phyloP scores from a whole-genome alignment of 805 yeast genomes.

The Cyberlindnera japonica region DNA sequence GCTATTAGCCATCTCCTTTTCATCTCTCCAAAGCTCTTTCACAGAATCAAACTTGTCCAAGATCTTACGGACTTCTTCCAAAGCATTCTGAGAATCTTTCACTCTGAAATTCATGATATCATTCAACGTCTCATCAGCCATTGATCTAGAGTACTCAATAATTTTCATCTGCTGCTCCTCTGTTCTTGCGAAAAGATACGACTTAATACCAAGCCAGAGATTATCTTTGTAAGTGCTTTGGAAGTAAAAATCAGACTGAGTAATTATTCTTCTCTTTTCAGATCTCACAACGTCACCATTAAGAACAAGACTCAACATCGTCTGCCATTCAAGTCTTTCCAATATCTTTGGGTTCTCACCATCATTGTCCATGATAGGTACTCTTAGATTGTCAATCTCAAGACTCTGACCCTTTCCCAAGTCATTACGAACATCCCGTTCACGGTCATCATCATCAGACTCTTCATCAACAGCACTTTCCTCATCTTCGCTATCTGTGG shows the following conservation, averaged over 20 bases:
- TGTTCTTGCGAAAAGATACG: slow-evolving; percentile 76
- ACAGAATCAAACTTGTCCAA: slow-evolving; percentile 61
- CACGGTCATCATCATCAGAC: slow-evolving; percentile 27
- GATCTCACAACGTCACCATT: slow-evolving; percentile 93
- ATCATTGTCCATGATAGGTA: slow-evolving; percentile 18
- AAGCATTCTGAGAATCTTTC: slow-evolving; percentile 41
- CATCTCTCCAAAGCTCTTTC: slow-evolving; percentile 75
- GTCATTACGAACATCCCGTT: slow-evolving; percentile 9
- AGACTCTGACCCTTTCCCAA: slow-evolving; percentile 38
- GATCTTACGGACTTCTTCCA: slow-evolving; percentile 49
- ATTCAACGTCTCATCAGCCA: slow-evolving; percentile 69
- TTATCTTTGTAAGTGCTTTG: slow-evolving; percentile 62
- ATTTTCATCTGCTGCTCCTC: slow-evolving; percentile 74
- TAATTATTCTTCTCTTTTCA: slow-evolving; percentile 76
- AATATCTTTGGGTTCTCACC: slow-evolving; percentile 39
- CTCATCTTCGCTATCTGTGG: slow-evolving; percentile 34
- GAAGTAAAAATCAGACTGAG: slow-evolving; percentile 46
- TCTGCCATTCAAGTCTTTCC: slow-evolving; percentile 93
- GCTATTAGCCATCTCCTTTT: slow-evolving; percentile 72
- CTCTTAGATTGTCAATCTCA: slow-evolving; percentile 41
- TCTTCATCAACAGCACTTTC: slow-evolving; percentile 26
- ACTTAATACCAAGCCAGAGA: slow-evolving; percentile 83
- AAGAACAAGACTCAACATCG: slow-evolving; percentile 83
- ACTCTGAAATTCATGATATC: slow-evolving; percentile 64
- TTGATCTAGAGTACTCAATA: slow-evolving; percentile 62